These are phyloP conservation scores for Sordariomycetes sp. DNA, from an alignment of 2,329 filamentous ascomycete genomes.

Conservation along the genomic window DNA sequence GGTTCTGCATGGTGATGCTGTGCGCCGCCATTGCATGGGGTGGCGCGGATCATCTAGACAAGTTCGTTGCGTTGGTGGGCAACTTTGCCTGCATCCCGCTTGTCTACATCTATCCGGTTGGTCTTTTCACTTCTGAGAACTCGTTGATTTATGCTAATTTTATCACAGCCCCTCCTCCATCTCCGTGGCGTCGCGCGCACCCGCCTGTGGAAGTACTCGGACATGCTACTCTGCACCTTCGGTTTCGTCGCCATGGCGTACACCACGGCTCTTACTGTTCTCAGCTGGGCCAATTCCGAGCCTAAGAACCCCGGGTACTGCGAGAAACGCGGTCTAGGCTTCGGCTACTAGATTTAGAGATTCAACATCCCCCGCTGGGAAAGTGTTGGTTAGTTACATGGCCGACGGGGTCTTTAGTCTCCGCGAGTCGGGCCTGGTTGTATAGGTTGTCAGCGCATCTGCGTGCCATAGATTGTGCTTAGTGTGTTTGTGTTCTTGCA, in stretches of 20 bases:
- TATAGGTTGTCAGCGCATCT: too few relatives aligned
- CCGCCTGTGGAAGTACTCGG: conserved; percentile 56
- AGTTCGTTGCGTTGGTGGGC: conserved; percentile 92
- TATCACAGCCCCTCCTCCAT: conserved; percentile 72
- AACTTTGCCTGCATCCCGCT: conserved; percentile 97
- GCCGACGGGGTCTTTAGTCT: too few relatives aligned
- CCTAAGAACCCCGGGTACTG: conserved; percentile 44
- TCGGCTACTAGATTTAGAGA: too few relatives aligned
- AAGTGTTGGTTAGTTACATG: too few relatives aligned
- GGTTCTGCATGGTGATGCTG: conserved; percentile 82
- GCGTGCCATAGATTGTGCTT: too few relatives aligned
- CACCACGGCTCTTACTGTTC: conserved; percentile 77
- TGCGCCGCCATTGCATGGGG: conserved; percentile 87
- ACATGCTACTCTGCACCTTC: conserved; percentile 71
- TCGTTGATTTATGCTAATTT: conserved; percentile 1
- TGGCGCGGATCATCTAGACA: conserved; percentile 87
- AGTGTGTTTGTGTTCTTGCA: too few relatives aligned
- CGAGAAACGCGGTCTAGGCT: conserved; percentile 24
- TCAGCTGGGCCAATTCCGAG: conserved; percentile 68
- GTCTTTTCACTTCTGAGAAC: conserved; percentile 23
- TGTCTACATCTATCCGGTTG: conserved; percentile 95
- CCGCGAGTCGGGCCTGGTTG: too few relatives aligned
- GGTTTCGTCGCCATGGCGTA: conserved; percentile 85
- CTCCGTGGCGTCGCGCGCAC: conserved; percentile 69
- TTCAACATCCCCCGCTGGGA: too few relatives aligned